A percentile compares a stretch with the other conserved stretches of the same genome.
Evolutionary conservation across 306 rosid species (phyloP).

Genomic region (Castanopsis chinensis): DNA sequence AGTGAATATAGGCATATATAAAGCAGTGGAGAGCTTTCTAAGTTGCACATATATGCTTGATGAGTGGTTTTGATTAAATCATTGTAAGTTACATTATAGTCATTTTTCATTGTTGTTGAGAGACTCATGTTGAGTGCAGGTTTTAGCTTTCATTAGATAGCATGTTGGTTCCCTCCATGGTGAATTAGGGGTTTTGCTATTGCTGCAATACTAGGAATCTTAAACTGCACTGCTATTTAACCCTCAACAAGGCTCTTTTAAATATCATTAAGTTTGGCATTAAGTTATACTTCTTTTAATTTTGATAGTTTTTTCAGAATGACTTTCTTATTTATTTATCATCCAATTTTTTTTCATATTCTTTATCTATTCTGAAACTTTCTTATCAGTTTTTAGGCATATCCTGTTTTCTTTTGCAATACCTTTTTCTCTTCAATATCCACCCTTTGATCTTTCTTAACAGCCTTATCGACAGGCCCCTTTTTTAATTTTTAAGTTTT

Average conservation of each 20-base stretch:
- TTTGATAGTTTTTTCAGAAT: not conserved
- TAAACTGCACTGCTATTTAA: not conserved
- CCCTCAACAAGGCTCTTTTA: not conserved
- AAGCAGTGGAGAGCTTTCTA: too few species aligned
- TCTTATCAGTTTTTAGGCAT: not conserved
- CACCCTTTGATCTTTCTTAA: constrained; percentile 67
- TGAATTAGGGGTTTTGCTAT: not conserved
- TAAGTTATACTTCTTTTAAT: not conserved
- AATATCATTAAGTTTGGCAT: not conserved
- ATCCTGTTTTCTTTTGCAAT: not conserved
- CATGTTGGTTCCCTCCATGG: not conserved
- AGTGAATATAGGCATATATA: too few species aligned
- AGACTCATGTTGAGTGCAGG: too few species aligned
- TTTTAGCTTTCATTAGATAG: not conserved
- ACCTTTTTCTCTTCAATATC: not conserved
- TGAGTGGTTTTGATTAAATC: too few species aligned
- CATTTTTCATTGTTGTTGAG: too few species aligned
- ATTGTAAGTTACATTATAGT: too few species aligned
- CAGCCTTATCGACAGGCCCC: constrained; percentile 33
- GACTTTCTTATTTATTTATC: not conserved
- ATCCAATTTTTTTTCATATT: not conserved
- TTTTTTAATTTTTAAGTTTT: too few species aligned
- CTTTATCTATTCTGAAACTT: not conserved
- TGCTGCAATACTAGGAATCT: not conserved
- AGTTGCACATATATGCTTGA: too few species aligned